A percentile compares a stretch with the other conserved stretches of the same genome.
Conservation (phyloP, 495 filamentous ascomycete genomes). For the Penicillium odoratum region DNA sequence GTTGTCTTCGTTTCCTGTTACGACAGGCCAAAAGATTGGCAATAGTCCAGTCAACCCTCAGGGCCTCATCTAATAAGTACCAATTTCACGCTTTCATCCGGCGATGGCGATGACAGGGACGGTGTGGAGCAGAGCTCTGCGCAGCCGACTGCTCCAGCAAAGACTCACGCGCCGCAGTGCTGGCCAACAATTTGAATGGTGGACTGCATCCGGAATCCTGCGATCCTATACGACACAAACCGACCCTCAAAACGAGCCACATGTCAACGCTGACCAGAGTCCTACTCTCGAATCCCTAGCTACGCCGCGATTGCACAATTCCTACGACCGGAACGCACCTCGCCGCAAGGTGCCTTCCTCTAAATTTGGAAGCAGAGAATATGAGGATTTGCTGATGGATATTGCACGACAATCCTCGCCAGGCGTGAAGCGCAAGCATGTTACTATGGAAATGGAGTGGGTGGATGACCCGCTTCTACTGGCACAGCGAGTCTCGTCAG, state of each 20-base stretch:
- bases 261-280: neutral
- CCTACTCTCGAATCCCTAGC: slow-evolving; percentile 3
- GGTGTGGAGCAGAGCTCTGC: slow-evolving; percentile 27
- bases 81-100: slow-evolving; percentile 3
- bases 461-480: slow-evolving; percentile 67
- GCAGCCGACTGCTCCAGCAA: slow-evolving; percentile 22
- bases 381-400: slow-evolving; percentile 3
- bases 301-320: neutral
- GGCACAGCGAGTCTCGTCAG: slow-evolving; percentile 56
- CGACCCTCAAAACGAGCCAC: neutral
- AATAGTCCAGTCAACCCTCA: neutral
- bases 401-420: neutral
- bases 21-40: neutral
- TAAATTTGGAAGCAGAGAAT: neutral
- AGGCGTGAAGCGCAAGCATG: neutral
- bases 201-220: neutral
- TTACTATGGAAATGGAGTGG: slow-evolving; percentile 56
- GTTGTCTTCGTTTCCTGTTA: neutral
- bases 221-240: slow-evolving; percentile 6
- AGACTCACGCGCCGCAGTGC: slow-evolving; percentile 9
- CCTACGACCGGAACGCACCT: neutral
- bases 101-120: slow-evolving; percentile 22
- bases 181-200: neutral
- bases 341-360: neutral
- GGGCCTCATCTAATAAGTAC: neutral